Percentiles rank a stretch among this genome's conserved stretches.
phyloP scores from a whole-genome alignment of 2,329 filamentous ascomycete genomes.

The Kalaharituber pfeilii region DNA sequence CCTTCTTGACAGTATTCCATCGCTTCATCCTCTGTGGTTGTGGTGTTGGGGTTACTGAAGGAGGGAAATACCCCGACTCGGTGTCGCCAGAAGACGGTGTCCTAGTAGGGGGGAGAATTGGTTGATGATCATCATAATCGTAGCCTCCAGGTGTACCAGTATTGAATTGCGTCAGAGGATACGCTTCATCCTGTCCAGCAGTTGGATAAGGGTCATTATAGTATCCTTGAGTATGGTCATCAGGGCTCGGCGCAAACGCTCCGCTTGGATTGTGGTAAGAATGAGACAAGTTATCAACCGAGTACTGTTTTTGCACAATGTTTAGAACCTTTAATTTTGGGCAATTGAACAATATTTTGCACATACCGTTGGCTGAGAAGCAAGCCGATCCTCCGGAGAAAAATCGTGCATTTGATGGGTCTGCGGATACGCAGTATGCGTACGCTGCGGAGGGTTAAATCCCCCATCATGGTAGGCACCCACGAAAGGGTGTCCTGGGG shows the following conservation, averaged over 20 bases:
- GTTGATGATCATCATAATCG: constrained; percentile 53
- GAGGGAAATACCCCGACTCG: constrained; percentile 10
- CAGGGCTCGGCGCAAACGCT: constrained; percentile 48
- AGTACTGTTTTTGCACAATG: constrained; percentile 38
- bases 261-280: constrained; percentile 39
- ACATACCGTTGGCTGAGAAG: constrained; percentile 69
- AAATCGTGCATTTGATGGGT: constrained; percentile 37
- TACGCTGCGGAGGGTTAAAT: neutral
- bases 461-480: constrained; percentile 34
- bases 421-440: constrained; percentile 46
- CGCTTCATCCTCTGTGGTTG: constrained; percentile 53
- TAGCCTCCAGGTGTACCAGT: constrained; percentile 40
- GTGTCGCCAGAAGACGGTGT: constrained; percentile 2
- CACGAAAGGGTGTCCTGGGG: constrained; percentile 52
- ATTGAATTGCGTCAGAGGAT: constrained; percentile 39
- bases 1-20: constrained; percentile 98
- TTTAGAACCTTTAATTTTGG: neutral
- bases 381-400: constrained; percentile 42
- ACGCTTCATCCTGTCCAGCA: constrained; percentile 38
- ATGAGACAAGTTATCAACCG: constrained; percentile 48
- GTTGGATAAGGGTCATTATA: constrained; percentile 70
- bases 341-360: neutral
- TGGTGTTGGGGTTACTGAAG: constrained; percentile 32
- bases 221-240: constrained; percentile 75
- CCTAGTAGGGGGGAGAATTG: constrained; percentile 53